Evolutionary conservation across 352 stramenopile genomes (phyloP), one percentile per base, ranked within the genome.

Genomic region (Phytopythium vexans): DNA sequence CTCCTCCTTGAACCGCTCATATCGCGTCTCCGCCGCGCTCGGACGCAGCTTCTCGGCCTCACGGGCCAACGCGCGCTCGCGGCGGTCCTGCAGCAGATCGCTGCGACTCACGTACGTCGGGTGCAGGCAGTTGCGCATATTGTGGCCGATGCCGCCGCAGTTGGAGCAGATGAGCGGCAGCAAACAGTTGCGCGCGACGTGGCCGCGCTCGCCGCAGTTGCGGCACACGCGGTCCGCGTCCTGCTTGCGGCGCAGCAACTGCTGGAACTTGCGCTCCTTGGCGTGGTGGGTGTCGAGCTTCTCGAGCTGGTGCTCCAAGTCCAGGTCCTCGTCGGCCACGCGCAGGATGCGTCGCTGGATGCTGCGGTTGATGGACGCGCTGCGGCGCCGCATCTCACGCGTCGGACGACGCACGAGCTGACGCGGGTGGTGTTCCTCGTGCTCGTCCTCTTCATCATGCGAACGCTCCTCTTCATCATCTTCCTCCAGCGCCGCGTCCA

Each of bases 161-260:
- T 87, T 87, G 46, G 72, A 77, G 72, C 83, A 93, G 65, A 93
- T 91, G 43, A 66, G 53, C 5, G 83, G 83, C 41, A 93, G 56
- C 50, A 89, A 61, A 44, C 83, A 93, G 68, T 90, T 86, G 50
- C 65, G 66, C 12, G 74, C 46, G 14, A 85, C 64, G 57, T 93
- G 83, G 12, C 83, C 83, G 2, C 49, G 74, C 58, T 93, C 80
- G 16, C 83, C 83, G 61, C 83, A 93, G 56, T 93, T 93, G 32
- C 57, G 68, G 57, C 83, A 93, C 45, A 91, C 71, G 40, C 68
- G 68, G 45, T 93, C 66, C 27, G 61, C 65, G 55, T 93, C 81
- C 35, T 72, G 45, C 40, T 86, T 60, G n/a, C 72, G 74, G 15
- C 66, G 61, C 32, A 93, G 57, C 16, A 82, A 58, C 52, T 88